A percentile compares a stretch with the other conserved stretches of the same genome.
Conservation (phyloP, 2,329 filamentous ascomycete species). For the Raffaelea arxii region DNA sequence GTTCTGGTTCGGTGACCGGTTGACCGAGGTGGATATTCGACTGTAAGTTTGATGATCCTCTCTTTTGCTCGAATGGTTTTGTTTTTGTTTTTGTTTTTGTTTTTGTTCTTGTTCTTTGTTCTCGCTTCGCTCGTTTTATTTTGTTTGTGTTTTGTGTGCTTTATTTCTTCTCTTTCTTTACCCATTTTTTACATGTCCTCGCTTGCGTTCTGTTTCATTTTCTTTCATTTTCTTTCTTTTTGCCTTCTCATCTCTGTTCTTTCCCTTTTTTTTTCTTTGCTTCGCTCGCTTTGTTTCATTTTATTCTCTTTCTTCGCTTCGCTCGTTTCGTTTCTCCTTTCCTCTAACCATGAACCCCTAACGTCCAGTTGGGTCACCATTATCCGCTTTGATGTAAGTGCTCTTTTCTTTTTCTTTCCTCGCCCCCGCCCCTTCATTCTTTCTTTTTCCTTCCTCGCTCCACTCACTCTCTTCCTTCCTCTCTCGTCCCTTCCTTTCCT, state of each 20-base stretch:
- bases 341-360: too few species aligned
- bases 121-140: background rate
- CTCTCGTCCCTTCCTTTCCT: too few species aligned
- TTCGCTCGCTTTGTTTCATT: too few species aligned
- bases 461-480: background rate
- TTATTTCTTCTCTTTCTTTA: background rate
- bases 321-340: too few species aligned
- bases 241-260: background rate
- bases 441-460: background rate
- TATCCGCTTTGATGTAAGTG: conserved; percentile 55
- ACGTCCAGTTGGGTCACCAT: conserved; percentile 52
- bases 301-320: too few species aligned
- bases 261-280: background rate
- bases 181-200: background rate
- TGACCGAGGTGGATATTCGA: conserved; percentile 78
- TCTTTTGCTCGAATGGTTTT: background rate
- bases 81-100: background rate
- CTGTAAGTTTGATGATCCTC: conserved; percentile 34
- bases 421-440: background rate
- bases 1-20: conserved; percentile 62
- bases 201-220: background rate
- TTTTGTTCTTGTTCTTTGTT: too few species aligned
- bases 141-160: background rate
- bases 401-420: background rate
- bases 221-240: background rate